Evolutionary conservation across 2,329 filamentous ascomycete genomes (phyloP).

Genomic region (Arthrobotrys pseudoclavata): DNA sequence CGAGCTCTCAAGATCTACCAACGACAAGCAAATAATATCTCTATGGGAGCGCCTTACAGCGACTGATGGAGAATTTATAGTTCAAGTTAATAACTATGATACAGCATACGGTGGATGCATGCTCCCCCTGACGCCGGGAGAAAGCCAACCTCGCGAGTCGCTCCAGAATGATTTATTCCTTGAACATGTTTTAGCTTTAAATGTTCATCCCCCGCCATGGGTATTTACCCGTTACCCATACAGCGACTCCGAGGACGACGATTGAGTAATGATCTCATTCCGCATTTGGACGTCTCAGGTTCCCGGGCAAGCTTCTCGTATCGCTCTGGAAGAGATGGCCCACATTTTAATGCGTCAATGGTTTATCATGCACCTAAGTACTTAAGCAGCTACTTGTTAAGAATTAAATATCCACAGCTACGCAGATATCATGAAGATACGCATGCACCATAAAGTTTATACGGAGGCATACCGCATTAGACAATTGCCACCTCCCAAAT

Average conservation of each 20-base stretch:
- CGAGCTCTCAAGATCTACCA: conserved; percentile 1
- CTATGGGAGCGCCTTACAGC: conserved; percentile 2
- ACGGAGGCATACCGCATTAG: no score
- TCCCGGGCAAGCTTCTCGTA: no score
- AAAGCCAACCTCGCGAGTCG: not conserved
- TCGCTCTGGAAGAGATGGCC: no score
- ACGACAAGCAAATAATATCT: conserved; percentile 6
- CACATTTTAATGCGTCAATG: no score
- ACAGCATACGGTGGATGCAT: not conserved
- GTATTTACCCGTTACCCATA: not conserved
- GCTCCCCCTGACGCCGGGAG: not conserved
- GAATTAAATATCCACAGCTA: no score
- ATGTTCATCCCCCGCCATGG: no score
- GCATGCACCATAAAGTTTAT: no score
- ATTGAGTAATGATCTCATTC: not conserved
- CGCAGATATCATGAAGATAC: no score
- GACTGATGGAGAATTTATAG: not conserved
- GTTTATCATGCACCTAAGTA: no score
- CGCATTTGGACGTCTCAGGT: not conserved
- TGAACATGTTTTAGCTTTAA: not conserved
- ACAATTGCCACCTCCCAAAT: no score
- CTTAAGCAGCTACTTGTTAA: no score
- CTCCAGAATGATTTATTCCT: no score
- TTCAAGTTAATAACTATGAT: not conserved
- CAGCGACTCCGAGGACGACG: conserved; percentile 6